Conservation (phyloP, 1,284 basidiomycete species). For the Naganishia liquefaciens region DNA sequence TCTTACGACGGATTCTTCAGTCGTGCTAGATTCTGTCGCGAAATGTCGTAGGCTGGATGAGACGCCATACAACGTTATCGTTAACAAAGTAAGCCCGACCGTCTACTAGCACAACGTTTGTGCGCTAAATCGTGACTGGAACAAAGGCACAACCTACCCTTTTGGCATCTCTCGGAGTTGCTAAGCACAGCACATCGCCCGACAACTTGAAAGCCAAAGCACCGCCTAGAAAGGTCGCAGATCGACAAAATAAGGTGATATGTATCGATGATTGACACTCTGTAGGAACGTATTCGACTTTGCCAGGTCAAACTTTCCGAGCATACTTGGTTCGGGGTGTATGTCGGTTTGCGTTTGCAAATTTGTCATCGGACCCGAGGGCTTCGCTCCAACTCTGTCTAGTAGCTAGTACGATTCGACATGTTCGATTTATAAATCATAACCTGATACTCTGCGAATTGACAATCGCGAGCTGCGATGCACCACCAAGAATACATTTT, state of each 20-base stretch:
- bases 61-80: constrained; percentile 48
- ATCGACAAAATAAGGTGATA: neutral
- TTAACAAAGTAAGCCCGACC: constrained; percentile 46
- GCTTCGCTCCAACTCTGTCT: too few relatives aligned
- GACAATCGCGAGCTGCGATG: too few relatives aligned
- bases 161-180: constrained; percentile 3
- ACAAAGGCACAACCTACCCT: constrained; percentile 20
- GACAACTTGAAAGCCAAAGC: neutral
- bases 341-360: too few relatives aligned
- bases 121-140: neutral
- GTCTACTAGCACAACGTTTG: neutral
- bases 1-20: constrained; percentile 32
- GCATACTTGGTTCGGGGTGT: too few relatives aligned
- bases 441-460: too few relatives aligned
- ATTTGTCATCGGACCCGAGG: too few relatives aligned
- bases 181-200: neutral
- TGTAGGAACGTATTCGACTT: neutral
- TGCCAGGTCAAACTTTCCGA: too few relatives aligned
- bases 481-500: too few relatives aligned
- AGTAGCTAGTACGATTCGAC: too few relatives aligned
- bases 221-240: neutral
- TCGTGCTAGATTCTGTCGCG: constrained; percentile 49
- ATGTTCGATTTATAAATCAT: too few relatives aligned
- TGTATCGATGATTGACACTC: neutral
- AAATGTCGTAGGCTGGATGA: constrained; percentile 46